Percentiles rank a stretch among this genome's conserved stretches.
Evolutionary conservation across 1,284 basidiomycete genomes (phyloP).

Genomic region (Ganoderma lingzhi): DNA sequence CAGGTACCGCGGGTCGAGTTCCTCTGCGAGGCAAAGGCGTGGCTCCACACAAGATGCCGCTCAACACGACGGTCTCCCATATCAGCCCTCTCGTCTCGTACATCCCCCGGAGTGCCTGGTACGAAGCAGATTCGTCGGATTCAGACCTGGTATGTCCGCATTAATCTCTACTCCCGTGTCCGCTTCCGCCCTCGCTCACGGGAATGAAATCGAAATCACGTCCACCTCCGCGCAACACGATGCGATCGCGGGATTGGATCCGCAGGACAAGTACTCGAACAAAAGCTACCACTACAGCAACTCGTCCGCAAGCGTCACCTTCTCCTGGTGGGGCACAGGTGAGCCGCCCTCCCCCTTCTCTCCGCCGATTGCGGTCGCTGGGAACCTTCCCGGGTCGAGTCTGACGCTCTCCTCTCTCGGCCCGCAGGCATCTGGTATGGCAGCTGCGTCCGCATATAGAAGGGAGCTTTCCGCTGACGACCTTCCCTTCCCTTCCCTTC

Average conservation of each 20-base stretch:
- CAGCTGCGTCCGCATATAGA: background rate
- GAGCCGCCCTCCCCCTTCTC: slow-evolving; percentile 13
- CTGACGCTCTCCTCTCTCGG: background rate
- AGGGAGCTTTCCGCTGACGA: background rate
- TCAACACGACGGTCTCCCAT: slow-evolving; percentile 38
- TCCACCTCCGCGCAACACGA: background rate
- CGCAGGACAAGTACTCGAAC: slow-evolving; percentile 18
- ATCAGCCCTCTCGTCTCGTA: slow-evolving; percentile 37
- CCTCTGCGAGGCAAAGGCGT: slow-evolving; percentile 7
- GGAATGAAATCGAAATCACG: background rate
- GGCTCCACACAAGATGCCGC: slow-evolving; percentile 23
- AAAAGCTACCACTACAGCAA: slow-evolving; percentile 35
- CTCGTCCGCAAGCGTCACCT: slow-evolving; percentile 30
- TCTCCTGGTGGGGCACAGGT: slow-evolving; percentile 38
- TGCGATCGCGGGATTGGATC: slow-evolving; percentile 3
- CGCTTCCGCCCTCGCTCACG: background rate
- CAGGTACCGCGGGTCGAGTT: slow-evolving; percentile 17
- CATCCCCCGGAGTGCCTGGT: slow-evolving; percentile 36
- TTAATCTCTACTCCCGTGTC: background rate
- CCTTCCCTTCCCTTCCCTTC: background rate
- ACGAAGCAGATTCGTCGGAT: slow-evolving; percentile 23
- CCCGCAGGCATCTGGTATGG: slow-evolving; percentile 30
- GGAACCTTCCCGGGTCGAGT: background rate
- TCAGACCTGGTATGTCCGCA: slow-evolving; percentile 28
- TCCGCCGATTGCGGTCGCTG: background rate